Base-by-base conservation (phyloP, 306 rosid genomes). In the Vigna angularis region DNA sequence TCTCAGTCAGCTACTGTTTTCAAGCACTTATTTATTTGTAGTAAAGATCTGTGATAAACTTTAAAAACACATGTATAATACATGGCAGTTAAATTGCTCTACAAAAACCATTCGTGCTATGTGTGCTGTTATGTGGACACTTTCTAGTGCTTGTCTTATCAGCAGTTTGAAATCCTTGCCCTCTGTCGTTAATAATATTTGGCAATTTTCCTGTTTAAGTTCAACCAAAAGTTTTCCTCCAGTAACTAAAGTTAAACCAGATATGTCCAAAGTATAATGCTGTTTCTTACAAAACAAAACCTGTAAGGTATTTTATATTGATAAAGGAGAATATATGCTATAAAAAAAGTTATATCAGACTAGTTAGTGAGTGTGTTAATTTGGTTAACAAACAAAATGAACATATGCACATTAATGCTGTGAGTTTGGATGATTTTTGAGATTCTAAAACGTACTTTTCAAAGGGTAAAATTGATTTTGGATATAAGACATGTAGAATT, bases 81-180 rank as follows among this genome's bases (percentile, higher is more conserved):
- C 9, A 42, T 10, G 14, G 14, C 9, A 57, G 4, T 11, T 24
- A 20, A 11, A 61, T 28, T 13, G 66, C 16, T 24, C 44, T 40
- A 16, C 14, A 42, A 42, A 74, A 47, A 61, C 22, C 30, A 74
- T 74, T 62, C 38, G 47, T 61, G 58, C 6, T 74, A 26, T 74
- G 50, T 17, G 70, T 64, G 70, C 50, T 64, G 70, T 74, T 44
- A 32, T 16, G 49, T 45, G 18, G 79, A 74, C 70, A 74, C 64
- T 40, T 49, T 73, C 55, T 42, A 73, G 45, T 58, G 36, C 36
- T 22, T 17, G 44, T 75, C 79, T 28, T 59, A 61, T 74, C 70
- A 47, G 47, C 49, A 74, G 7, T 45, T 68, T 24, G 3, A 12
- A 1, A 42, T 44, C 32, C 13, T 32, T 63, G 9, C 24, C 36